These are phyloP conservation scores for Clitoria ternatea DNA, from an alignment of 306 rosid genomes.

Conservation along the genomic window DNA sequence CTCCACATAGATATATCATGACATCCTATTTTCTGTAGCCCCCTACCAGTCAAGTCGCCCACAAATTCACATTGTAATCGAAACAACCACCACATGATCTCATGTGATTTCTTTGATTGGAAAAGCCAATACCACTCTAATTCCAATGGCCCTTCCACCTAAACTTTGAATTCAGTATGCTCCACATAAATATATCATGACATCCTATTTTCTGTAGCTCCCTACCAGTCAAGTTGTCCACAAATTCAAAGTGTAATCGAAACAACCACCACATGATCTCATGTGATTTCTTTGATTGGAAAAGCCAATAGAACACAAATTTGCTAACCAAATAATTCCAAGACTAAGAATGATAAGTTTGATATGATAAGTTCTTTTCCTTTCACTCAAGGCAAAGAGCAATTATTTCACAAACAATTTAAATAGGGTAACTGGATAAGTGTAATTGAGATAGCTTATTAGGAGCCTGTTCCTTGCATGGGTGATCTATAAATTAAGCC, in stretches of 20 bases:
- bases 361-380: neutral
- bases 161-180: constrained; percentile 5
- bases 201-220: neutral
- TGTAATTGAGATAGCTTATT: neutral
- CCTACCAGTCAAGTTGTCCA: neutral
- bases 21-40: neutral
- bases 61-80: neutral
- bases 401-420: neutral
- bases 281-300: neutral
- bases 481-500: neutral
- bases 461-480: neutral
- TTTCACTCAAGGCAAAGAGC: neutral
- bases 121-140: too few species aligned
- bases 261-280: constrained; percentile 8
- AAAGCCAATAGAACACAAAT: neutral
- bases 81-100: constrained; percentile 8
- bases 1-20: neutral
- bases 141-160: neutral
- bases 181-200: neutral
- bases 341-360: neutral
- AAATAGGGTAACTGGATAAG: neutral
- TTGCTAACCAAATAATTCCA: neutral
- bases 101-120: neutral
- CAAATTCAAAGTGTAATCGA: neutral
- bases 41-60: neutral